Evolutionary conservation across 305 asterid genomes (phyloP), one percentile per base, ranked within the genome.

Genomic region (Plantago coronopus): DNA sequence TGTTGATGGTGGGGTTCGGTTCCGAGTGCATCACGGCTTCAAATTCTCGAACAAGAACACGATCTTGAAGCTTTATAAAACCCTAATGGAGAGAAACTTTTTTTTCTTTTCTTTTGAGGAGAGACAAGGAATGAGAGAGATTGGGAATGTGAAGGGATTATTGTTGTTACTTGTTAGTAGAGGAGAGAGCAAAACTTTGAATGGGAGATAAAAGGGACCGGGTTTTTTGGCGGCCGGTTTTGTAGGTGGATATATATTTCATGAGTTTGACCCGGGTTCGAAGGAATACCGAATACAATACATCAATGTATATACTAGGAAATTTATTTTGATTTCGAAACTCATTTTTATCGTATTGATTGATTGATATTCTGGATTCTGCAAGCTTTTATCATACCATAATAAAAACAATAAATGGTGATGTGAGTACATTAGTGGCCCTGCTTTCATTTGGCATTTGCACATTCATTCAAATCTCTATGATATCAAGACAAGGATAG

Each of bases 11-110:
- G 72, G n/a, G 77, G 78, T 4, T 76, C 83, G 79, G 75, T 69
- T 53, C 81, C 83, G 89, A 75, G 66, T 83, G 84, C 90, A 83
- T 83, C 54, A 23, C 48, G 31, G 17, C 1, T 55, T 27, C 37
- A 44, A 47, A 45, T 13, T 8, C 11, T 3, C 3, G 23, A 51
- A 34, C 49, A n/a, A n/a, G 63, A 31, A 19, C 50, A 55, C 27
- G 69, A 53, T 25, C 48, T 27, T 48, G 71, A 64, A 45, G 49
- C 46, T 17, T 43, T n/a, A 19, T 27, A 22, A 50, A 48, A 14
- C 20, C 12, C 20, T 47, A 34, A 8, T 34, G 12, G 9, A 9
- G 12, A 31, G 38, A 34, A 34, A 34, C 40, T 34, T 9, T 51
- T 15, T 21, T 54, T 25, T 15, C 8, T 51, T 15, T 21, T 54